Base-by-base conservation (phyloP, 805 yeast species). In the Schizosaccharomyces lindneri region DNA sequence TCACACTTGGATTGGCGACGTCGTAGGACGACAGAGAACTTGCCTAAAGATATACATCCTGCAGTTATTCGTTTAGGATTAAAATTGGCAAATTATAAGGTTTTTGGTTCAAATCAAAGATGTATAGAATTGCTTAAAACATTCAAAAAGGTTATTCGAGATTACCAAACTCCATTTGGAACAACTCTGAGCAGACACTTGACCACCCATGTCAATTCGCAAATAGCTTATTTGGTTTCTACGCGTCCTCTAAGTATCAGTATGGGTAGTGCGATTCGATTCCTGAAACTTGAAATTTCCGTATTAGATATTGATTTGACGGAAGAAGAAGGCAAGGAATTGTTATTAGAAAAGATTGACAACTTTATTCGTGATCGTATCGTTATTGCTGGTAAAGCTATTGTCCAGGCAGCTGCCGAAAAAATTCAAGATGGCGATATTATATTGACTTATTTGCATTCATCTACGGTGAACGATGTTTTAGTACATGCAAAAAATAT, bases 241-340 rank as follows among this genome's bases (percentile, higher is more conserved):
- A 89, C 96, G 2, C 80, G 98, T 65, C 97, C 97, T 0, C 76
- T 93, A 60, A 82, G 93, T 62, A 85, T 89, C 1, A 80, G 95
- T 0, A 93, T 93, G 98, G 98, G 98, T 62, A 93, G 89, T 73
- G 90, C 97, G 2, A 93, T 93, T 66, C 81, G 98, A 67, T 89
- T 97, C 96, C 77, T 93, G 65, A 93, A 93, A 69, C 97, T 90
- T 74, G 90, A 86, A 70, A 90, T 93, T 62, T 81, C 96, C 0
- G 77, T 79, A 55, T 80, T 90, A 60, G 82, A 88, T 63, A 82
- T 89, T 62, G 94, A 85, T 64, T 75, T 81, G 39, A 70, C 76
- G 32, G 93, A 85, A 63, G 75, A 72, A 19, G 70, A 78, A 41
- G 95, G 96, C 32, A 88, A 87, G 69, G 71, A 69, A 15, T 73